Percentiles rank a stretch among this genome's conserved stretches.
These are phyloP conservation scores for Saccharum hybrid DNA, from an alignment of 202 grass and related monocot species.

Conservation along the genomic window DNA sequence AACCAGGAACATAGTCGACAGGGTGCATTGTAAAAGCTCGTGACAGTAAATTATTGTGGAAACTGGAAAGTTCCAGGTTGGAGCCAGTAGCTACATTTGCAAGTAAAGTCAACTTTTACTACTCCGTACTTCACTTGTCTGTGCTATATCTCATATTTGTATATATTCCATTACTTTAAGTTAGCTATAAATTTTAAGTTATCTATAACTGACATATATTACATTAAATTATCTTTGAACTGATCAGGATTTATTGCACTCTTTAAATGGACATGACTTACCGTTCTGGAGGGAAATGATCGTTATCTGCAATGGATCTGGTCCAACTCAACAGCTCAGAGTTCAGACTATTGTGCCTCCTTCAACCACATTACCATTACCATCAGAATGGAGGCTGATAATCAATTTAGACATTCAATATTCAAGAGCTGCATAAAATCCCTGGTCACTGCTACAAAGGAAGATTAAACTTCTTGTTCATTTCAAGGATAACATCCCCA, in stretches of 20 bases:
- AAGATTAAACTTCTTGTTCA: constrained; percentile 40
- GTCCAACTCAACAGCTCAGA: constrained; percentile 10
- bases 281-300: constrained; percentile 3
- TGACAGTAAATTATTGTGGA: background rate
- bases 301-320: constrained; percentile 9
- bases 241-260: constrained; percentile 12
- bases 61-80: background rate
- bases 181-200: constrained; percentile 44
- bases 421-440: constrained; percentile 14
- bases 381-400: constrained; percentile 10
- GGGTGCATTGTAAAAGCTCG: background rate
- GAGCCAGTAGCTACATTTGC: background rate
- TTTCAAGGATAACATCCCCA: constrained; percentile 53
- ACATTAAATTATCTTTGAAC: constrained; percentile 45
- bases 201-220: constrained; percentile 32
- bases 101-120: background rate
- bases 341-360: background rate
- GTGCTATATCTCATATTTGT: background rate
- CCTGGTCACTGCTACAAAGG: background rate
- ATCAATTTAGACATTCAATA: constrained; percentile 8
- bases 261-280: constrained; percentile 33
- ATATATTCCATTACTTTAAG: constrained; percentile 34
- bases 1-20: constrained; percentile 14
- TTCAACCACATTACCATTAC: background rate
- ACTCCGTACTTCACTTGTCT: background rate